Percentiles rank a stretch among this genome's conserved stretches.
phyloP scores from a whole-genome alignment of 2,329 filamentous ascomycete genomes.

The Hortaea sp. region DNA sequence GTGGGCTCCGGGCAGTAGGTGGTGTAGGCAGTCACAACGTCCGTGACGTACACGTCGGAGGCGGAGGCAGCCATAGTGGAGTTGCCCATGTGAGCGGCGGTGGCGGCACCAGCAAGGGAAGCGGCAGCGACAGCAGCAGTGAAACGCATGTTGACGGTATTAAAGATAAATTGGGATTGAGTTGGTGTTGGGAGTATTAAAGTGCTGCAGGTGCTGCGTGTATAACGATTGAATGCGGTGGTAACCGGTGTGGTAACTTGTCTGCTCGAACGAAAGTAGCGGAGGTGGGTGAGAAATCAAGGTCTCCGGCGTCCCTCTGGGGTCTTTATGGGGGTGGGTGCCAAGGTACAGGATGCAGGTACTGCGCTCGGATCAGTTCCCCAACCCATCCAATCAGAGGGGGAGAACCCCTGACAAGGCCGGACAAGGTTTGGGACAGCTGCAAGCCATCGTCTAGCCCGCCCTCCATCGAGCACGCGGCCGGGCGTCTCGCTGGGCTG shows the following conservation, averaged over 20 bases:
- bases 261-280: background rate
- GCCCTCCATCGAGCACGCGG: background rate
- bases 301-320: background rate
- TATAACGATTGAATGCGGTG: background rate
- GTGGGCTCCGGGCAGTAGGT: constrained; percentile 24
- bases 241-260: background rate
- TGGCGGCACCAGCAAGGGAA: constrained; percentile 4
- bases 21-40: constrained; percentile 24
- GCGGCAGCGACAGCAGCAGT: constrained; percentile 22
- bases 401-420: background rate
- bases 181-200: background rate
- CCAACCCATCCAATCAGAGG: background rate
- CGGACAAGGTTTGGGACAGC: background rate
- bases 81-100: constrained; percentile 19
- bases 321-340: background rate
- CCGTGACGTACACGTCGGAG: constrained; percentile 9
- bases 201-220: background rate
- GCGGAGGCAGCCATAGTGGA: constrained; percentile 6
- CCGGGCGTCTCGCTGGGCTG: background rate
- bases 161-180: background rate
- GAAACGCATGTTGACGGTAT: constrained; percentile 40
- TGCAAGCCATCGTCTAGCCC: background rate
- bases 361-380: background rate
- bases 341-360: background rate
- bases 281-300: background rate